phyloP scores from a whole-genome alignment of 192 early-diverging fungal genomes.

The Linderina pennispora region DNA sequence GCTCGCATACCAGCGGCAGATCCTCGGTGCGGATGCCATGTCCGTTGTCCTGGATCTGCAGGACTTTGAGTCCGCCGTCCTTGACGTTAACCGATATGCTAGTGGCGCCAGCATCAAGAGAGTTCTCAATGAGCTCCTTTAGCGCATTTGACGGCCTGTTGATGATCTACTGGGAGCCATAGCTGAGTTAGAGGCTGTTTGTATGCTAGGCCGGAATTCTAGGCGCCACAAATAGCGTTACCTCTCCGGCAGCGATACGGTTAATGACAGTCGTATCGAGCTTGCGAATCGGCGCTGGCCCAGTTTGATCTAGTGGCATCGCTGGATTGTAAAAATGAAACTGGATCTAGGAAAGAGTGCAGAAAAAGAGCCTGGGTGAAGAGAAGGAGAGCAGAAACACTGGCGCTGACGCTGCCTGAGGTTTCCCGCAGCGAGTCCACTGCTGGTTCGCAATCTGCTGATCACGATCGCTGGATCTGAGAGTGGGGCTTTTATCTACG shows the following conservation, averaged over 20 bases:
- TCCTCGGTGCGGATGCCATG: slow-evolving; percentile 90
- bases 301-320: neutral
- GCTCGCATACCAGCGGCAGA: slow-evolving; percentile 84
- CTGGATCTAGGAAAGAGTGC: neutral
- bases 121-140: slow-evolving; percentile 97
- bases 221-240: slow-evolving; percentile 12
- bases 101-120: slow-evolving; percentile 88
- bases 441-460: no score
- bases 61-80: slow-evolving; percentile 88
- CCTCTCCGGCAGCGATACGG: slow-evolving; percentile 96
- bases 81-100: slow-evolving; percentile 75
- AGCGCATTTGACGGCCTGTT: slow-evolving; percentile 92
- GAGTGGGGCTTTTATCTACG: no score
- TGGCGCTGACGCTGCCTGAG: no score
- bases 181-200: slow-evolving; percentile 4
- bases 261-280: slow-evolving; percentile 88
- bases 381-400: neutral
- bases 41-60: slow-evolving; percentile 96
- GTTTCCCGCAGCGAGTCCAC: no score
- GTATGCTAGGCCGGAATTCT: no score
- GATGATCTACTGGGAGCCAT: slow-evolving; percentile 63
- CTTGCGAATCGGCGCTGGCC: slow-evolving; percentile 58
- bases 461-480: no score
- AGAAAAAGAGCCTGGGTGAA: neutral
- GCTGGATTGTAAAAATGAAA: neutral